These are phyloP conservation scores for Alternaria solani DNA, from an alignment of 2,329 filamentous ascomycete species.

Conservation along the genomic window DNA sequence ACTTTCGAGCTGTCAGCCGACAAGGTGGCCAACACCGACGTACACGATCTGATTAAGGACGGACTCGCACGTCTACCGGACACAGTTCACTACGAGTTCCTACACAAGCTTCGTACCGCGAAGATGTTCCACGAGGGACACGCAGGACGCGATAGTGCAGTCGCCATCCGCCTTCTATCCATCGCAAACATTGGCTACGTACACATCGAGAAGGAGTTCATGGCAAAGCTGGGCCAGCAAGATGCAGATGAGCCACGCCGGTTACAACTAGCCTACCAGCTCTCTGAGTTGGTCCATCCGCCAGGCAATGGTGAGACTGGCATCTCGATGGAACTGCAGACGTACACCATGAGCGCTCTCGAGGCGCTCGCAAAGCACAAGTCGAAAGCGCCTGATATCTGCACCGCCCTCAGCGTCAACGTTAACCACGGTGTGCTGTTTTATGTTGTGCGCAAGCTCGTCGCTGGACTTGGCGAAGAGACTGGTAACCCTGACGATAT, in stretches of 20 bases:
- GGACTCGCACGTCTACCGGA: slow-evolving; percentile 69
- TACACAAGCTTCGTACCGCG: slow-evolving; percentile 84
- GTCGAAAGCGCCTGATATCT: slow-evolving; percentile 79
- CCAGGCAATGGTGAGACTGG: slow-evolving; percentile 72
- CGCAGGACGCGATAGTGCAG: slow-evolving; percentile 74
- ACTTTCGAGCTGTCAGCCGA: slow-evolving; percentile 68
- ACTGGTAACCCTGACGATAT: slow-evolving; percentile 61
- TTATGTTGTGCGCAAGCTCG: slow-evolving; percentile 89
- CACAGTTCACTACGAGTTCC: slow-evolving; percentile 79
- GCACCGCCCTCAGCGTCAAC: slow-evolving; percentile 90
- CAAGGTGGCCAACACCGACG: slow-evolving; percentile 53
- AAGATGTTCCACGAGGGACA: slow-evolving; percentile 75
- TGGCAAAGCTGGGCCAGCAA: slow-evolving; percentile 83
- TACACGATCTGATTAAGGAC: slow-evolving; percentile 54
- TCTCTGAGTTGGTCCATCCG: slow-evolving; percentile 90
- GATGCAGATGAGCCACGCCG: slow-evolving; percentile 89
- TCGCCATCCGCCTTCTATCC: slow-evolving; percentile 83
- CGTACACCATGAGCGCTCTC: slow-evolving; percentile 79
- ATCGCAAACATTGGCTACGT: slow-evolving; percentile 93
- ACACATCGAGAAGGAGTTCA: slow-evolving; percentile 80
- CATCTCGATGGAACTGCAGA: slow-evolving; percentile 80
- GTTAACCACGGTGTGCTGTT: slow-evolving; percentile 96
- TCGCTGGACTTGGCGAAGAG: slow-evolving; percentile 74
- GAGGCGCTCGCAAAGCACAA: slow-evolving; percentile 86
- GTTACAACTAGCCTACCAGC: slow-evolving; percentile 88